Evolutionary conservation across 2,329 filamentous ascomycete genomes (phyloP).

Genomic region (Monosporascus sp.): DNA sequence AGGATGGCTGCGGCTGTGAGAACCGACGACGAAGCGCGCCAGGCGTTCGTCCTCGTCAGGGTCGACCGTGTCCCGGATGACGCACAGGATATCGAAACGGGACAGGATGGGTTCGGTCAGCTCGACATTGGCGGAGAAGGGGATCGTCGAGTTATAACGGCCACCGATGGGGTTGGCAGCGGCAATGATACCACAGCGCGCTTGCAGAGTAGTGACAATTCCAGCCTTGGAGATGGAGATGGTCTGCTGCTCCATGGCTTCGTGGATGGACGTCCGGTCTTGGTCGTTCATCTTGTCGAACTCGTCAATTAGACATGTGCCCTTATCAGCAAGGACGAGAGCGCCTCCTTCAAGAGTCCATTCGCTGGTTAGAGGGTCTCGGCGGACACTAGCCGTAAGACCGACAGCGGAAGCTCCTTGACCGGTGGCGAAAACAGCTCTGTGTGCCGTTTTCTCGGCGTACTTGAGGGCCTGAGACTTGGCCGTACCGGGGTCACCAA

Average conservation of each 20-base stretch:
- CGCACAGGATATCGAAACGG: conserved; percentile 95
- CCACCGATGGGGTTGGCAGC: conserved; percentile 95
- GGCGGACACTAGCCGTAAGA: conserved; percentile 92
- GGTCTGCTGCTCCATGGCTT: conserved; percentile 99
- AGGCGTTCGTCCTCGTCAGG: conserved; percentile 88
- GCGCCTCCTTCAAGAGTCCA: conserved; percentile 97
- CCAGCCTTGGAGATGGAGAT: conserved; percentile 98
- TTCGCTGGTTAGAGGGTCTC: conserved; percentile 90
- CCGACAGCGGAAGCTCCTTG: conserved; percentile 96
- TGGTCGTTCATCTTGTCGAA: conserved; percentile 99
- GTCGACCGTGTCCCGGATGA: conserved; percentile 92
- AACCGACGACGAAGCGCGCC: conserved; percentile 90
- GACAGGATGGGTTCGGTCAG: conserved; percentile 95
- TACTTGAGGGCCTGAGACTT: conserved; percentile 98
- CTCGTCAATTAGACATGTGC: conserved; percentile 94
- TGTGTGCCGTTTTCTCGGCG: conserved; percentile 93
- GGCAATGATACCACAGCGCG: conserved; percentile 91
- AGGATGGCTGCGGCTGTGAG: conserved; percentile 81
- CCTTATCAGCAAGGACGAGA: conserved; percentile 87
- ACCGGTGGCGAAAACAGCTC: conserved; percentile 94
- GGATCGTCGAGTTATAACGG: conserved; percentile 92
- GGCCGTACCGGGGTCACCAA: conserved; percentile 94
- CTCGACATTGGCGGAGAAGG: conserved; percentile 94
- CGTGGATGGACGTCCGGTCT: conserved; percentile 95
- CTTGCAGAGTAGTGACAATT: conserved; percentile 95